Evolutionary conservation across 163 green algal species (phyloP), one percentile per base, ranked within the genome.

Genomic region (Chlorella variabilis): DNA sequence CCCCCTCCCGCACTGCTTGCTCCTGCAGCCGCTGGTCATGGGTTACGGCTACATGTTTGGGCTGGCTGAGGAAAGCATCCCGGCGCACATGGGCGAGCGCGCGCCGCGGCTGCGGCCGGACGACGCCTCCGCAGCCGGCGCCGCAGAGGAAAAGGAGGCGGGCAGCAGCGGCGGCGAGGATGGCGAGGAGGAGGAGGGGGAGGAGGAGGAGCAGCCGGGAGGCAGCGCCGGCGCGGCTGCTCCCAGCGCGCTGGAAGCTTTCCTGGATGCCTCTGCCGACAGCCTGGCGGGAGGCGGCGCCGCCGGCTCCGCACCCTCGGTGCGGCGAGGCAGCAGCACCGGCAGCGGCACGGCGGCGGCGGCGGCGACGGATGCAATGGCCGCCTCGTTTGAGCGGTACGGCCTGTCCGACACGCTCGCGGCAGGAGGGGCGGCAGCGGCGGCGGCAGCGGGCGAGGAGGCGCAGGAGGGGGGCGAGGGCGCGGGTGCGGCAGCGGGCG

Each of bases 1-100:
- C n/a, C n/a, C n/a, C n/a, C n/a, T n/a, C n/a, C n/a, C n/a, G 91
- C 98, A 98, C 87, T 99, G 96, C 90, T 92, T 99, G 67, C 96
- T 96, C 13, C 95, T 71, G 33, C 83, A 87, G 83, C 84, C 79
- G 0, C 89, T 96, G 71, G 87, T 98, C 17, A 96, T 99, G 89
- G 96, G 96, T 31, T 95, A 98, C 69, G 93, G 89, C 23, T 96
- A 96, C 83, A 82, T 99, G 58, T 94, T 95, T 78, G 83, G 87
- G 69, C 89, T 98, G 80, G 95, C 98, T 54, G 94, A 98, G 48
- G 86, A 80, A 38, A 94, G 83, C 86, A 88, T 98, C 21, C 91
- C 85, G 0, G 87, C 78, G 6, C 96, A 98, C 83, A 41, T 94
- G 45, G 93, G 95, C 2, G 96, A 99, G 86, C 79, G 95, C 1